Base-by-base conservation (phyloP, 352 stramenopile genomes). In the Thraustotheca clavata region DNA sequence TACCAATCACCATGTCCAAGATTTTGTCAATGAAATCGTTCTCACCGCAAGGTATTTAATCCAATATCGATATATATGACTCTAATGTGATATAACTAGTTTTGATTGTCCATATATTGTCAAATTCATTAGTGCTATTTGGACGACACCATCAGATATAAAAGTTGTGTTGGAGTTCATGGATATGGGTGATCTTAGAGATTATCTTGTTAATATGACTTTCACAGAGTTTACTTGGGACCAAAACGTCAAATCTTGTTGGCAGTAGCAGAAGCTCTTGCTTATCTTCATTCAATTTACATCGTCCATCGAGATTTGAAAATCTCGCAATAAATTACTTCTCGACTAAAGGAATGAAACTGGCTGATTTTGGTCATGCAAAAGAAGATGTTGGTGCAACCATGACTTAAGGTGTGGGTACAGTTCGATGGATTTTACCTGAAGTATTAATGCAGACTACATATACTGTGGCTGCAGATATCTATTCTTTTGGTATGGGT, bases 121-220 rank as follows among this genome's bases (percentile, higher is more conserved):
- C 0, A 7, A 9, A 11, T 26, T 31, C 20, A 59, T 59, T 59
- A 34, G 49, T 9, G 49, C 49, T 7, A 59, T 34, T 18, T 59
- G 49, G 49, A 59, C 49, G 43, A 47, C 18, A 47, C 49, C 49
- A 11, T 11, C 18, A 11, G 49, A 59, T 47, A n/a, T 59, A 48
- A 48, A 59, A n/a, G 49, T n/a, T 11, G 49, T n/a, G n/a, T n/a
- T 59, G 9, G 49, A 59, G 20, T 26, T 59, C 49, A 59, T 59
- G 49, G 1, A 34, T 48, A 34, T 29, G 31, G 49, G 49, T 18
- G 49, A 59, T 47, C 1, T 59, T 11, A 29, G 22, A 8, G 12
- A 29, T n/a, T 59, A 22, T 34, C 29, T 59, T 14, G 12, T 11
- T 0, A 9, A 7, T 9, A 31, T n/a, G 20, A 11, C 11, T 18